Percentiles rank a stretch among this genome's conserved stretches.
Evolutionary conservation across 306 rosid species (phyloP).

Genomic region (Fragaria iinumae): DNA sequence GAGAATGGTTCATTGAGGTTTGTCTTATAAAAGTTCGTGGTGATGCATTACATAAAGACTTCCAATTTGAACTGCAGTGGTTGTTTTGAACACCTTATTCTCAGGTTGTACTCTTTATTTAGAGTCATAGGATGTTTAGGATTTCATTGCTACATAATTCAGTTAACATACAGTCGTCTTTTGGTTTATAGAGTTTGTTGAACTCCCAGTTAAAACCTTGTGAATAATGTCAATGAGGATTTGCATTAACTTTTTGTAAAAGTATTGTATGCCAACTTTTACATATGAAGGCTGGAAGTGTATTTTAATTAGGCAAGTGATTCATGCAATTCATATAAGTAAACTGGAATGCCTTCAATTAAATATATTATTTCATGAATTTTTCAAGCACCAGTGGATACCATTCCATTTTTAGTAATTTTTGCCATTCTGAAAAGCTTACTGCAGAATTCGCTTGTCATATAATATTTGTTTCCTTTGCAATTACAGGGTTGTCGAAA

Average conservation of each 20-base stretch:
- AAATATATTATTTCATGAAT: not conserved
- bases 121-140: not conserved
- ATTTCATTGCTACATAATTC: not conserved
- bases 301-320: not conserved
- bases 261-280: not conserved
- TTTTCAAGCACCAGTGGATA: not conserved
- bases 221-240: not conserved
- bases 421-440: not conserved
- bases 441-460: not conserved
- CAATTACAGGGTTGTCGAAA: constrained; percentile 73
- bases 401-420: not conserved
- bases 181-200: not conserved
- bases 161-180: not conserved
- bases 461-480: constrained; percentile 5
- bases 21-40: not conserved
- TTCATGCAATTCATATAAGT: too few species aligned
- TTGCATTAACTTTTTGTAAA: not conserved
- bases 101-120: not conserved
- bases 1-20: not conserved
- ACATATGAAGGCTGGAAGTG: not conserved
- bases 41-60: not conserved
- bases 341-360: not conserved
- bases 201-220: not conserved
- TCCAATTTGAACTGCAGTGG: not conserved
- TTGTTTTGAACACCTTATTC: not conserved